Conservation (phyloP, 306 rosid genomes). For the Fragaria nilgerrensis region DNA sequence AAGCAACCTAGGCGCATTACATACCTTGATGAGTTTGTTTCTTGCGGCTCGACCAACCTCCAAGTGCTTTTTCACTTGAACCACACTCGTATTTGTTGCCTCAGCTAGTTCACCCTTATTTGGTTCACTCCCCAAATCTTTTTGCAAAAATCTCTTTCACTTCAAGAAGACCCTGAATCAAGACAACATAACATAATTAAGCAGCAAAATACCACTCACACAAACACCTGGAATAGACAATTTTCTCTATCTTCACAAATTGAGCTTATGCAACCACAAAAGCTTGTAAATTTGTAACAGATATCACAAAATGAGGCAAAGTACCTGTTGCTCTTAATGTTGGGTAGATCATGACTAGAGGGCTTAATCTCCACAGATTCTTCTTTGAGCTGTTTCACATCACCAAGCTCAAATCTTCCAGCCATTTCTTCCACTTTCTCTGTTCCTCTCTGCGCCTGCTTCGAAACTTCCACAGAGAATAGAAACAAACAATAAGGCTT, state of each 20-base stretch:
- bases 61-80: constrained; percentile 56
- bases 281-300: background rate
- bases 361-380: constrained; percentile 8
- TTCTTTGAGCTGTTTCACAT: background rate
- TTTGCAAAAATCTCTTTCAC: constrained; percentile 59
- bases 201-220: constrained; percentile 4
- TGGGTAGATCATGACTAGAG: constrained; percentile 11
- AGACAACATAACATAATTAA: background rate
- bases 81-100: too few relatives aligned
- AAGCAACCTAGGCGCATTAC: background rate
- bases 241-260: background rate
- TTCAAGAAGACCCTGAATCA: constrained; percentile 55
- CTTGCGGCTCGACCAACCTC: constrained; percentile 87
- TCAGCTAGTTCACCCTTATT: too few relatives aligned
- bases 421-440: constrained; percentile 1
- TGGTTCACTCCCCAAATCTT: constrained; percentile 60
- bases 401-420: background rate
- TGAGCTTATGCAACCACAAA: background rate
- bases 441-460: background rate
- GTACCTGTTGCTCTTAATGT: constrained; percentile 2
- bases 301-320: background rate
- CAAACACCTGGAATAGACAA: background rate
- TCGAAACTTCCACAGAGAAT: constrained; percentile 2
- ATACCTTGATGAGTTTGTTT: constrained; percentile 92
- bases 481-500: background rate